Conservation (phyloP, 192 early-diverging fungal species). For the Gryganskiella cystojenkinii region DNA sequence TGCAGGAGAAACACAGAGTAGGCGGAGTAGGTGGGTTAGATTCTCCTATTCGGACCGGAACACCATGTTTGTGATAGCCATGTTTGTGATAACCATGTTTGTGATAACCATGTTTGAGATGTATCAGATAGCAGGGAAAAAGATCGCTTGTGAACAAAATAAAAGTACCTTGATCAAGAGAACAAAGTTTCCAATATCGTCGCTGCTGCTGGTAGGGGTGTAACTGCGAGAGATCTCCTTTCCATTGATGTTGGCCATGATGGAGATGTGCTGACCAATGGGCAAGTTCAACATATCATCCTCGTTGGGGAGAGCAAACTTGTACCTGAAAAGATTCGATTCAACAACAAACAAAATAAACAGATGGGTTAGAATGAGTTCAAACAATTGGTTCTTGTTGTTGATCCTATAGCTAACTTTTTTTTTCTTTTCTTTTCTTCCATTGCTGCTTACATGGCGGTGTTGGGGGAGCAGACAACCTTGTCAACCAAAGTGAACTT, state of each 20-base stretch:
- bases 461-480: constrained; percentile 82
- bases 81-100: too few relatives aligned
- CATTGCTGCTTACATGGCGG: constrained; percentile 77
- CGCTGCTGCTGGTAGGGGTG: constrained; percentile 89
- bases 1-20: neutral
- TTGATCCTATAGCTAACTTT: neutral
- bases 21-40: too few relatives aligned
- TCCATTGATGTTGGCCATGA: constrained; percentile 86
- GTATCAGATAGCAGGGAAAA: neutral
- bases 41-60: too few relatives aligned
- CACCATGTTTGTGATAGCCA: too few relatives aligned
- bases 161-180: constrained; percentile 85
- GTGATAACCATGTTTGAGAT: too few relatives aligned
- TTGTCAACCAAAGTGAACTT: constrained; percentile 84
- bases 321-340: constrained; percentile 72
- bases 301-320: constrained; percentile 79
- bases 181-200: constrained; percentile 90
- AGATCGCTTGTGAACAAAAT: neutral
- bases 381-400: neutral
- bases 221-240: constrained; percentile 90
- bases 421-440: neutral
- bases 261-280: constrained; percentile 93
- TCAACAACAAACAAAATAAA: neutral
- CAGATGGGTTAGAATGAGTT: neutral
- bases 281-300: constrained; percentile 85